phyloP scores from a whole-genome alignment of 2,329 filamentous ascomycete genomes.

The Pseudogymnoascus sp. region DNA sequence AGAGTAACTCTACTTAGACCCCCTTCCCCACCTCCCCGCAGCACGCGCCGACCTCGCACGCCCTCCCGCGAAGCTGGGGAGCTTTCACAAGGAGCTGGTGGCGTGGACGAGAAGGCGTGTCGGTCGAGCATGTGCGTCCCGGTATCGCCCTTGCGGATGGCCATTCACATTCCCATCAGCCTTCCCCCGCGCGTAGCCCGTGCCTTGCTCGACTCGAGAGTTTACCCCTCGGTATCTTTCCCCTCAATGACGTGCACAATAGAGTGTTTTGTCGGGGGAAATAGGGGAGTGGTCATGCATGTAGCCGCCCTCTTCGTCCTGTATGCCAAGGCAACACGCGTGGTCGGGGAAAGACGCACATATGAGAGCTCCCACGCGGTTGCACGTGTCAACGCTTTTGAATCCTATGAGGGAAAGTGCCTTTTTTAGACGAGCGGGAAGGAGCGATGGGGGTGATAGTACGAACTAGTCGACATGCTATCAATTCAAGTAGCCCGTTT shows the following conservation, averaged over 20 bases:
- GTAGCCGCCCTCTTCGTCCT: neutral
- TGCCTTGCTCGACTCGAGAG: neutral
- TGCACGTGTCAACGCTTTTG: neutral
- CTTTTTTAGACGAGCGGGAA: neutral
- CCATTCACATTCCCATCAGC: neutral
- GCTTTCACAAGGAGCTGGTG: neutral
- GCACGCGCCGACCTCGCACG: slow-evolving; percentile 2
- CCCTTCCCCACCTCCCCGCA: neutral
- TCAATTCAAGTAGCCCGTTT: slow-evolving; percentile 14
- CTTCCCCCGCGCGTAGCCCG: neutral
- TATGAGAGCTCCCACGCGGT: neutral
- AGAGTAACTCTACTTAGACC: neutral
- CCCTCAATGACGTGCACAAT: neutral
- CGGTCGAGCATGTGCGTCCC: neutral
- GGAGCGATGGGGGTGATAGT: neutral
- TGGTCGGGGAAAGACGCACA: neutral
- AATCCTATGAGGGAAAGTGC: neutral
- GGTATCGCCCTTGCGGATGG: neutral
- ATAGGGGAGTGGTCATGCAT: neutral
- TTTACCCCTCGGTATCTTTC: neutral
- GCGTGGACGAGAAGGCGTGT: neutral
- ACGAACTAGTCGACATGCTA: neutral
- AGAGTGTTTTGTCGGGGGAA: neutral
- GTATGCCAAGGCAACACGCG: neutral
- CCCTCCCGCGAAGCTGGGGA: neutral